Evolutionary conservation across 331 rosid genomes (phyloP).

Genomic region (Stylosanthes scabra): DNA sequence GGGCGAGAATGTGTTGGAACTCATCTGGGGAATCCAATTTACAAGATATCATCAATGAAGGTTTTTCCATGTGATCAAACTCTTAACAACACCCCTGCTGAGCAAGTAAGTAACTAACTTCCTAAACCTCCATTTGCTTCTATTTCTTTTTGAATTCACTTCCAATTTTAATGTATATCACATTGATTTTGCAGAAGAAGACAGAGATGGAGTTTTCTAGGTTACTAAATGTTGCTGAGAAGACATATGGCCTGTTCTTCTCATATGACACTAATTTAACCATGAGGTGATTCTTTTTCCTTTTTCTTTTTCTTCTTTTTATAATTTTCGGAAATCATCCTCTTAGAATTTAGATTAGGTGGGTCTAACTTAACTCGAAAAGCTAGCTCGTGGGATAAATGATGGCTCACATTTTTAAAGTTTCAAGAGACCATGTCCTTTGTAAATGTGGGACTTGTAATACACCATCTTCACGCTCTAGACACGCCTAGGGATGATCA

Average conservation of each 20-base stretch:
- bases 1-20: slow-evolving; percentile 67
- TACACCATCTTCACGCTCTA: no score
- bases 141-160: slow-evolving; percentile 20
- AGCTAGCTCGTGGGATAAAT: no score
- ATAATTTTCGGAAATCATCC: slow-evolving; percentile 17
- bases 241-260: slow-evolving; percentile 76
- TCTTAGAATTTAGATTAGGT: no score
- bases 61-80: slow-evolving; percentile 80
- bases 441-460: no score
- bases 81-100: slow-evolving; percentile 55
- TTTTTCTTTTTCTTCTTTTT: no score
- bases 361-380: no score
- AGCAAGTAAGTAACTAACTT: slow-evolving; percentile 70
- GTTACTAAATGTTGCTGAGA: slow-evolving; percentile 73
- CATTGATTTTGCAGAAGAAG: slow-evolving; percentile 66
- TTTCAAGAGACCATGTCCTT: no score
- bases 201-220: slow-evolving; percentile 77
- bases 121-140: slow-evolving; percentile 8
- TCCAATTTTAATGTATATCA: slow-evolving; percentile 29
- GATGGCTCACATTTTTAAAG: no score
- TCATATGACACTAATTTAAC: slow-evolving; percentile 82
- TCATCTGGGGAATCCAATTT: slow-evolving; percentile 82
- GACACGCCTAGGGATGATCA: no score
- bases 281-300: slow-evolving; percentile 57
- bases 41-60: slow-evolving; percentile 64